Evolutionary conservation across 441 rosid genomes (phyloP).

Genomic region (Adansonia rubrostipa): DNA sequence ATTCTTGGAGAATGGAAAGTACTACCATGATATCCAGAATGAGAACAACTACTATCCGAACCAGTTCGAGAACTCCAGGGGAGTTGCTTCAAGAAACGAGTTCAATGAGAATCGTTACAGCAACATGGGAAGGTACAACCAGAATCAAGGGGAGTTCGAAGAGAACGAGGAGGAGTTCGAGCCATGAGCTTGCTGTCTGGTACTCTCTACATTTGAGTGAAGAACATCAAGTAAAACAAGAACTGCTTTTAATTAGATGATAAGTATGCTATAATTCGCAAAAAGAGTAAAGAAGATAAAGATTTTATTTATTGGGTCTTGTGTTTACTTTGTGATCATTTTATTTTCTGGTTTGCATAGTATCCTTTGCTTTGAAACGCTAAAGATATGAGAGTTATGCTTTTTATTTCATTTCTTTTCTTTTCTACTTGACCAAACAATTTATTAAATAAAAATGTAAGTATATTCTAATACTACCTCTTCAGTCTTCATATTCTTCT

Average conservation of each 20-base stretch:
- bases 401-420: not conserved
- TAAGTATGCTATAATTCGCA: conserved; percentile 18
- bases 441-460: conserved; percentile 25
- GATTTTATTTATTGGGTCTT: conserved; percentile 27
- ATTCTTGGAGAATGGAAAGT: conserved; percentile 47
- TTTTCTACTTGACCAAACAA: conserved; percentile 7
- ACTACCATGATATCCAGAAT: conserved; percentile 32
- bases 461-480: not conserved
- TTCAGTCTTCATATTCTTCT: not conserved
- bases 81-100: conserved; percentile 20
- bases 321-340: conserved; percentile 16
- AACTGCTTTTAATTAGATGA: not conserved
- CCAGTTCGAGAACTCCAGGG: conserved; percentile 30
- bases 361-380: conserved; percentile 13
- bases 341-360: conserved; percentile 28
- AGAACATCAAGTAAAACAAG: not conserved
- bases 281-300: conserved; percentile 7
- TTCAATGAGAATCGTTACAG: conserved; percentile 19
- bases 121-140: conserved; percentile 29
- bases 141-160: conserved; percentile 37
- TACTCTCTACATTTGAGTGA: not conserved
- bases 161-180: conserved; percentile 38
- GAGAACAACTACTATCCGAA: conserved; percentile 37
- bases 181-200: conserved; percentile 31
- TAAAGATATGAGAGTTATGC: conserved; percentile 16